Percentiles rank a stretch among this genome's conserved stretches.
Conservation (phyloP, 257 asterid genomes). For the Ocimum tenuiflorum region DNA sequence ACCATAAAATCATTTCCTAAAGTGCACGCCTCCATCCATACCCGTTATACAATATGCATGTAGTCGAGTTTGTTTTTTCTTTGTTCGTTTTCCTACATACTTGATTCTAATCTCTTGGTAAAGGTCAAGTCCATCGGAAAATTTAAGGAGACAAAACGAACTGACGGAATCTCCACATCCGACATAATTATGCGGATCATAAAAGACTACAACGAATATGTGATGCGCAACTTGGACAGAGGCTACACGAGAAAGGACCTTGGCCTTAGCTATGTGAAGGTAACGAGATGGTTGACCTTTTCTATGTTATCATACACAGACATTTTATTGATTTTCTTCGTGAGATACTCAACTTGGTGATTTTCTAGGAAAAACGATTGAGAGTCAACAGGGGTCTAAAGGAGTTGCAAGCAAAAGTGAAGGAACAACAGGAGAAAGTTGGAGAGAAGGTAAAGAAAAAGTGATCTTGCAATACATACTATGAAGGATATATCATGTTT, state of each 20-base stretch:
- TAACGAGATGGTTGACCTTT: background rate
- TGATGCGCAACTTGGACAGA: conserved; percentile 63
- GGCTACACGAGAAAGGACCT: conserved; percentile 70
- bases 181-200: conserved; percentile 63
- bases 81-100: background rate
- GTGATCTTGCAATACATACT: background rate
- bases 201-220: conserved; percentile 61
- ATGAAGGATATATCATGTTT: no score
- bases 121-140: conserved; percentile 59
- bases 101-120: conserved; percentile 5
- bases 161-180: conserved; percentile 62
- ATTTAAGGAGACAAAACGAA: conserved; percentile 56
- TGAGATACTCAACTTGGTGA: conserved; percentile 8
- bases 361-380: conserved; percentile 50
- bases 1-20: no score
- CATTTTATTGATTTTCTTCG: background rate
- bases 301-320: background rate
- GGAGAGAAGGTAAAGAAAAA: conserved; percentile 45
- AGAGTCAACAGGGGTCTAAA: conserved; percentile 55
- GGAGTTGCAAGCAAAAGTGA: conserved; percentile 59
- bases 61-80: no score
- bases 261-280: conserved; percentile 61
- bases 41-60: no score
- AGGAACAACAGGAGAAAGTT: conserved; percentile 66
- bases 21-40: no score